Percentiles rank a stretch among this genome's conserved stretches.
Conservation (phyloP, 2,329 filamentous ascomycete species). For the Hypoxylon sp. region DNA sequence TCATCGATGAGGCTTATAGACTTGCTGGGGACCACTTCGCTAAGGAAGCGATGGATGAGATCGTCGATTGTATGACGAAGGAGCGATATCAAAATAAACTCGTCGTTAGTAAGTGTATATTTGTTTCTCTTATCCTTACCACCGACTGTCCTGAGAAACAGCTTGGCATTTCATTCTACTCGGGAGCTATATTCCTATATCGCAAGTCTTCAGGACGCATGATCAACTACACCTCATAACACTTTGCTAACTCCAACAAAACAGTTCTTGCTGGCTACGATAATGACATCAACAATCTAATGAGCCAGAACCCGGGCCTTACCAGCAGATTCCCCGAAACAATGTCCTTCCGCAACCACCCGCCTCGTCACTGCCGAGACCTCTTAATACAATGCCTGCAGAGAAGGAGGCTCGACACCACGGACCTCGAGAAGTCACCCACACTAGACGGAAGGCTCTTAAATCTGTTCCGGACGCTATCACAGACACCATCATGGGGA, state of each 20-base stretch:
- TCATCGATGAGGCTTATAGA: conserved; percentile 78
- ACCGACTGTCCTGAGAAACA: not conserved
- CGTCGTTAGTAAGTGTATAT: conserved; percentile 57
- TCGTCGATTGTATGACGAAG: conserved; percentile 63
- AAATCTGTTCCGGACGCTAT: conserved; percentile 47
- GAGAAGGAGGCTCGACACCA: conserved; percentile 44
- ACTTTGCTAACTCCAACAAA: conserved; percentile 5
- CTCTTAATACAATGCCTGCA: conserved; percentile 50
- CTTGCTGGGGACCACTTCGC: conserved; percentile 66
- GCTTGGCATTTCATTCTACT: not conserved
- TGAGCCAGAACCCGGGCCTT: conserved; percentile 69
- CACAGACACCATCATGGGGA: conserved; percentile 64
- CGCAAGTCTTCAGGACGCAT: too few species aligned
- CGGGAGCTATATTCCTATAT: not conserved
- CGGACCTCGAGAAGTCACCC: conserved; percentile 18
- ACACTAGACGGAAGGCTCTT: conserved; percentile 30
- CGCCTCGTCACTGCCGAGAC: conserved; percentile 52
- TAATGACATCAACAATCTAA: conserved; percentile 69
- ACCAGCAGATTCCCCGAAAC: conserved; percentile 71
- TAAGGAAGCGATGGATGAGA: conserved; percentile 63
- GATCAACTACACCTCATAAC: too few species aligned
- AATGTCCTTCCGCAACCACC: conserved; percentile 62
- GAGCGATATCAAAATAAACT: conserved; percentile 66
- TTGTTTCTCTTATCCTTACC: too few species aligned
- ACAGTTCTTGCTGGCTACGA: conserved; percentile 72